Base-by-base conservation (phyloP, 2,329 filamentous ascomycete species). In the Penicillium brevicompactum region DNA sequence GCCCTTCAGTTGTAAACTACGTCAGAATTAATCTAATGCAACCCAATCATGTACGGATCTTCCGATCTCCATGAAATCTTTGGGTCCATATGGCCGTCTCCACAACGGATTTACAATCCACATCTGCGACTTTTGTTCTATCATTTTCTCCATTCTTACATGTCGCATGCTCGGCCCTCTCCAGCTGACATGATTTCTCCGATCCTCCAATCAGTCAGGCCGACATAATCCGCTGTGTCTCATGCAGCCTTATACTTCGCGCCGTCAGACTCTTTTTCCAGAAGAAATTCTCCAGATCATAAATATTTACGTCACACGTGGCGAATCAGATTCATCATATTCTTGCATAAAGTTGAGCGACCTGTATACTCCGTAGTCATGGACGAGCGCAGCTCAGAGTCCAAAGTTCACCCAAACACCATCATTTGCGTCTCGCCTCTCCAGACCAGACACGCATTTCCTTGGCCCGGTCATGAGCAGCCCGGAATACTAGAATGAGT, bases 391-490 rank as follows among this genome's bases (percentile, higher is more conserved):
- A 67, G 67, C 69, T 69, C 64, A 62, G 13, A 53, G 51, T 55
- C 55, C 37, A 13, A 5, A 50, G 43, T 38, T 22, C 27, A 30
- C 24, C n/a, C 16, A 30, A 46, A 44, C 24, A 31, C 30, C 18
- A 51, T 68, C 58, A 72, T 63, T 70, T 70, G 61, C 76, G 82
- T 67, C 83, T 84, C 13, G 81, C 81, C 61, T 82, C 83, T 31
- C 88, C 87, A 65, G 87, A 83, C 87, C 89, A 92, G 60, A 86
- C 82, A 62, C 87, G 88, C 31, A 84, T 82, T 7, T 83, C 79
- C 72, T 88, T 92, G 2, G 86, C 82, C 14, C 88, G 87, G 60
- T 92, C 88, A 69, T 92, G 90, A 1, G 87, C 86, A 56, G 84
- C 84, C 44, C 88, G 82, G 69, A 93, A 93, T 60, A 93, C 78